Evolutionary conservation across 176 grass and related monocot genomes (phyloP).

Genomic region (Guadua angustifolia): DNA sequence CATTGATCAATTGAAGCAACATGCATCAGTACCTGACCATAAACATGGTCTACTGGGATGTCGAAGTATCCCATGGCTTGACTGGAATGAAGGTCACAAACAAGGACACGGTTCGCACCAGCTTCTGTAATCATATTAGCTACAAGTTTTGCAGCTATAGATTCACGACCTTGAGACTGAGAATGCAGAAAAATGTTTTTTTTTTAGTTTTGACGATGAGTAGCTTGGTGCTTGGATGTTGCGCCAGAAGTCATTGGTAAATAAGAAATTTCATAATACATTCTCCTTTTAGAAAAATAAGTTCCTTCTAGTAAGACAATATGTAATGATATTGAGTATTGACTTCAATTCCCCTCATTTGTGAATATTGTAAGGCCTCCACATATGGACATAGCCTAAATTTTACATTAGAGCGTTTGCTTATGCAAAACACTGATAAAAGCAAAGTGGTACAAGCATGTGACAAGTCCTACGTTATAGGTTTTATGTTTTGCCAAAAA

Average conservation of each 20-base stretch:
- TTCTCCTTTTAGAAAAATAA: neutral
- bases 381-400: conserved; percentile 2
- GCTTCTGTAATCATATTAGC: conserved; percentile 99
- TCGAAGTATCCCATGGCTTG: conserved; percentile 99
- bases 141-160: conserved; percentile 98
- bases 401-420: conserved; percentile 11
- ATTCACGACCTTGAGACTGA: conserved; percentile 98
- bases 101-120: conserved; percentile 93
- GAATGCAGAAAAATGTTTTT: conserved; percentile 8
- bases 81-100: conserved; percentile 97
- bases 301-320: neutral
- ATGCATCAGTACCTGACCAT: conserved; percentile 73
- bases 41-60: conserved; percentile 97
- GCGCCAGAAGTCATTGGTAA: neutral
- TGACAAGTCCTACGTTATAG: neutral
- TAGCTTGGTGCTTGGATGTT: neutral
- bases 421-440: conserved; percentile 8
- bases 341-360: conserved; percentile 2
- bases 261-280: neutral
- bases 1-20: conserved; percentile 28
- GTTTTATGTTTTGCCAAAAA: neutral
- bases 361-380: neutral
- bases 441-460: neutral
- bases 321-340: neutral
- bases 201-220: neutral